Conservation (phyloP, 2,329 filamentous ascomycete species). For the Hawksworthiomyces lignivorus region DNA sequence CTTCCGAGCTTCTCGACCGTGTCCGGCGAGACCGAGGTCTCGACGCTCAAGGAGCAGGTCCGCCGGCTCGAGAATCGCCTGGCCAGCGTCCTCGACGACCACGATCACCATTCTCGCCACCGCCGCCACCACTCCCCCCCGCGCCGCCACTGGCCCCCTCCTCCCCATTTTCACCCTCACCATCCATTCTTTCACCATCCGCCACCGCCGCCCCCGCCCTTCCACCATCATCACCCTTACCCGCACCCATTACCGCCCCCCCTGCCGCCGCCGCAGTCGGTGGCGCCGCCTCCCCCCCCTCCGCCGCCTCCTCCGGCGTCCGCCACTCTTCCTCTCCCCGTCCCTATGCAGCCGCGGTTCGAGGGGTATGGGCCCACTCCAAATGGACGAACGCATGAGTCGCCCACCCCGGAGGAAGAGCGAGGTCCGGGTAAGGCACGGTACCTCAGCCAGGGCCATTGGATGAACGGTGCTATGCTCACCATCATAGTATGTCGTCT, state of each 20-base stretch:
- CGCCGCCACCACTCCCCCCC: background rate
- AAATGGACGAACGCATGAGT: background rate
- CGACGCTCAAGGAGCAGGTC: constrained; percentile 31
- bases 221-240: background rate
- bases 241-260: background rate
- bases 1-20: constrained; percentile 7
- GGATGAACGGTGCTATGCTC: constrained; percentile 35
- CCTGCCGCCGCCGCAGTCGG: background rate
- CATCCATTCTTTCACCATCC: no score
- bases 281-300: background rate
- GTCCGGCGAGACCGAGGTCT: constrained; percentile 22
- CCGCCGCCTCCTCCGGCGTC: constrained; percentile 2
- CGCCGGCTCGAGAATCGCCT: constrained; percentile 37
- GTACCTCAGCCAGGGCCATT: constrained; percentile 50
- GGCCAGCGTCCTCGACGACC: constrained; percentile 18
- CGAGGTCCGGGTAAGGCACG: constrained; percentile 35
- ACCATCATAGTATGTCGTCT: constrained; percentile 32
- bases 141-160: constrained; percentile 4
- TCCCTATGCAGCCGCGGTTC: constrained; percentile 1
- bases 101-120: constrained; percentile 5
- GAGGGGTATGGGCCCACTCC: background rate
- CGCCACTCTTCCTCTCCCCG: background rate
- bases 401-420: constrained; percentile 1
- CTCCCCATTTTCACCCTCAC: constrained; percentile 5
- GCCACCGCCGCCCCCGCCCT: background rate